A percentile compares a stretch with the other conserved stretches of the same genome.
These are phyloP conservation scores for Isabelozyma gotoi DNA, from an alignment of 805 yeast species.

Conservation along the genomic window DNA sequence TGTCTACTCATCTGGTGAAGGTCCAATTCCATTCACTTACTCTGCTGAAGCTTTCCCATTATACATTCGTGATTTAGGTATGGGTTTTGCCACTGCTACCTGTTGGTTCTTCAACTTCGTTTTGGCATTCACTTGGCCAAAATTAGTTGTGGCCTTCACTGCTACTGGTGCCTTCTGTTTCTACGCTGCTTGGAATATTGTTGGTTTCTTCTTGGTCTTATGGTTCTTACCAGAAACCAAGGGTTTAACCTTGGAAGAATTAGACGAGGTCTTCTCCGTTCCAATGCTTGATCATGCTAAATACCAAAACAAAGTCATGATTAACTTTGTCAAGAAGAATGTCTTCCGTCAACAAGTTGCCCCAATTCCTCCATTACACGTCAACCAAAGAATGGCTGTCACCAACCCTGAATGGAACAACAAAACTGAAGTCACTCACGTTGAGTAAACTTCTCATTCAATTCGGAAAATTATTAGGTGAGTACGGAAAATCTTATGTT, in stretches of 20 bases:
- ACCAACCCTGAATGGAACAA: slow-evolving; percentile 56
- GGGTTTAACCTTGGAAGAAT: slow-evolving; percentile 63
- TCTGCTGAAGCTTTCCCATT: slow-evolving; percentile 77
- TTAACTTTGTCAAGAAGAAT: slow-evolving; percentile 37
- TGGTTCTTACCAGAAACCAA: slow-evolving; percentile 52
- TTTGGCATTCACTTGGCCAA: slow-evolving; percentile 70
- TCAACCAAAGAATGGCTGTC: slow-evolving; percentile 52
- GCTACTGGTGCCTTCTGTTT: slow-evolving; percentile 85
- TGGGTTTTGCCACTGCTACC: slow-evolving; percentile 70
- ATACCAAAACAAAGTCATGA: slow-evolving; percentile 24
- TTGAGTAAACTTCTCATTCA: slow-evolving; percentile 26
- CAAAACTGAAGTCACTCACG: slow-evolving; percentile 45
- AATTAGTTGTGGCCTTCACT: slow-evolving; percentile 57
- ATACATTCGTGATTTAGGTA: slow-evolving; percentile 70
- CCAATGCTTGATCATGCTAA: slow-evolving; percentile 49
- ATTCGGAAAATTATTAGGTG: not conserved
- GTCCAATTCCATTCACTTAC: slow-evolving; percentile 83
- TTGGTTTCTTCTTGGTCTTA: slow-evolving; percentile 62
- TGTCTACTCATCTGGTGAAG: slow-evolving; percentile 76
- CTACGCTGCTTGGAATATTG: slow-evolving; percentile 76
- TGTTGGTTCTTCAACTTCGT: slow-evolving; percentile 67
- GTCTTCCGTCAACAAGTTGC: slow-evolving; percentile 38
- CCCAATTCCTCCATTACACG: slow-evolving; percentile 52
- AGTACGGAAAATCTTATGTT: not conserved
- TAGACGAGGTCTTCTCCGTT: slow-evolving; percentile 63